Percentiles rank a stretch among this genome's conserved stretches.
Evolutionary conservation across 1,139 yeast species (phyloP).

Genomic region (Magnusiomyces magnusii): DNA sequence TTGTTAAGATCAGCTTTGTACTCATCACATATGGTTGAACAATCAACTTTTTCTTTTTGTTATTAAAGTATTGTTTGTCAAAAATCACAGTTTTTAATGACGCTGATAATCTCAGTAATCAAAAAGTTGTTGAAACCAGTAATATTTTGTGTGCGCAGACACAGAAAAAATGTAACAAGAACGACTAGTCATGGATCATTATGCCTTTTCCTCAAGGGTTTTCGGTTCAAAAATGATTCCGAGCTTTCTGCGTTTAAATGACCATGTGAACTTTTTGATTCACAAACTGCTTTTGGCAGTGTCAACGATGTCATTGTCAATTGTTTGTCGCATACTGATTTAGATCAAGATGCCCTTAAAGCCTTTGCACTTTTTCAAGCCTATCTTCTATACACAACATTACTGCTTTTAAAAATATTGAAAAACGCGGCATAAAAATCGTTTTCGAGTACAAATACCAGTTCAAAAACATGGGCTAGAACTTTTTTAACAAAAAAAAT

Average conservation of each 20-base stretch:
- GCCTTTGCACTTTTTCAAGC: constrained; percentile 25
- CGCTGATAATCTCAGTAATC: constrained; percentile 10
- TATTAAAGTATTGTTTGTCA: constrained; percentile 10
- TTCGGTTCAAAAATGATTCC: constrained; percentile 29
- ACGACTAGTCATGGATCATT: constrained; percentile 38
- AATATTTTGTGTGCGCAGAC: constrained; percentile 38
- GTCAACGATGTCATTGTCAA: constrained; percentile 32
- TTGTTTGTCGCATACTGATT: constrained; percentile 12
- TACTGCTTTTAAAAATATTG: constrained; percentile 17
- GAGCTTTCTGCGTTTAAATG: constrained; percentile 33
- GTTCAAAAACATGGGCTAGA: constrained; percentile 22
- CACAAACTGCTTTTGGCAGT: constrained; percentile 55
- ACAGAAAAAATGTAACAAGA: constrained; percentile 46
- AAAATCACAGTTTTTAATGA: constrained; percentile 5
- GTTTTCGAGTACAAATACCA: constrained; percentile 26
- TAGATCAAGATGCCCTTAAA: constrained; percentile 14
- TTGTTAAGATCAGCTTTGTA: background rate
- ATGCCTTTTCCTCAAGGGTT: constrained; percentile 31
- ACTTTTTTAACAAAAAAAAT: constrained; percentile 12
- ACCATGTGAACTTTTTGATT: constrained; percentile 46
- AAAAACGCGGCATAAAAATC: constrained; percentile 23
- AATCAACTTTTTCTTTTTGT: constrained; percentile 12
- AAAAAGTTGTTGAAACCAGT: constrained; percentile 20
- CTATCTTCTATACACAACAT: constrained; percentile 22
- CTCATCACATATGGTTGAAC: constrained; percentile 11